phyloP scores from a whole-genome alignment of 495 filamentous ascomycete genomes.

The Alectoria sarmentosa region DNA sequence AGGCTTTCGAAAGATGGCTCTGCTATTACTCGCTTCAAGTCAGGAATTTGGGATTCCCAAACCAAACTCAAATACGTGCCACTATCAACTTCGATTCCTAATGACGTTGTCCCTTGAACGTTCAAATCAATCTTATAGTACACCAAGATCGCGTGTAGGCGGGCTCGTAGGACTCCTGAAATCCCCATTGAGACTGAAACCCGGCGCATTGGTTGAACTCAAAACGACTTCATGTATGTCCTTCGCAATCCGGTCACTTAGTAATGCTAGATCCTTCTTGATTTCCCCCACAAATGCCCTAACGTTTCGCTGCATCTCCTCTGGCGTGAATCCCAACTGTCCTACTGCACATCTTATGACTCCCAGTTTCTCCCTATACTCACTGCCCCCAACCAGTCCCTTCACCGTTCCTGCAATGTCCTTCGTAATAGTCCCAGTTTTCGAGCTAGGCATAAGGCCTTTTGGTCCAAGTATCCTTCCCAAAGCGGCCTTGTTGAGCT shows the following conservation, averaged over 20 bases:
- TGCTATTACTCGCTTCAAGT: not conserved
- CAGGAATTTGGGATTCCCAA: not conserved
- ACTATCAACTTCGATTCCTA: not conserved
- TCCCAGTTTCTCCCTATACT: constrained; percentile 79
- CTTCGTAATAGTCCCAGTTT: constrained; percentile 79
- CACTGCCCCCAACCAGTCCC: constrained; percentile 72
- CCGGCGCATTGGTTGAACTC: constrained; percentile 78
- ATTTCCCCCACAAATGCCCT: constrained; percentile 65
- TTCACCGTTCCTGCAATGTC: constrained; percentile 63
- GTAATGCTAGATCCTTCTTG: constrained; percentile 62
- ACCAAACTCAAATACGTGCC: not conserved
- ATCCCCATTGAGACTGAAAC: constrained; percentile 76
- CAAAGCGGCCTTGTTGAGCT: constrained; percentile 68
- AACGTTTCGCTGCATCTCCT: constrained; percentile 80
- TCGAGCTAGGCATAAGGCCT: constrained; percentile 85
- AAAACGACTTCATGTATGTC: constrained; percentile 90
- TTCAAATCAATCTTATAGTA: constrained; percentile 24
- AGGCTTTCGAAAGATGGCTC: too few species aligned
- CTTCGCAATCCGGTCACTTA: constrained; percentile 71
- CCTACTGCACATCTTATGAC: constrained; percentile 84
- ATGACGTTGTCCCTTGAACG: not conserved
- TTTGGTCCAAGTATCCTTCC: constrained; percentile 78
- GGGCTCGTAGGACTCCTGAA: constrained; percentile 55
- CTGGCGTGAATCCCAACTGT: constrained; percentile 82
- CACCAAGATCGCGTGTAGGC: constrained; percentile 47